Evolutionary conservation across 192 early-diverging fungal genomes (phyloP).

Genomic region (Pilobolus umbonatus): DNA sequence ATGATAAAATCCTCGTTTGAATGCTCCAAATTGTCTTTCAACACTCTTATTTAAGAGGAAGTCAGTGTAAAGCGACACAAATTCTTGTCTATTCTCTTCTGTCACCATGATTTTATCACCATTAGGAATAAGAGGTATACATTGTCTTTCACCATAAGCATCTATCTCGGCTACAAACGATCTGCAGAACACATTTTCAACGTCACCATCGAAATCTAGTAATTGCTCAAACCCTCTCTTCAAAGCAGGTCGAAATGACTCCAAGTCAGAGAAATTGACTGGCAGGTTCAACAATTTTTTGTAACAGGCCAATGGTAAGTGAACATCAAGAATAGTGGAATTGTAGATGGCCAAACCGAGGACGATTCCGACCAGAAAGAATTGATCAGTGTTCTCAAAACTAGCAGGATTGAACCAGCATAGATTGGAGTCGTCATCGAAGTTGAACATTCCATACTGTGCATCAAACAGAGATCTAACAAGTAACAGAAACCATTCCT

Average conservation of each 20-base stretch:
- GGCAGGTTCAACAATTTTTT: constrained; percentile 82
- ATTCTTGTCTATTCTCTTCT: constrained; percentile 63
- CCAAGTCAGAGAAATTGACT: constrained; percentile 75
- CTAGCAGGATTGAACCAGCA: constrained; percentile 79
- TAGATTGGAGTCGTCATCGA: constrained; percentile 57
- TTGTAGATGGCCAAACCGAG: constrained; percentile 94
- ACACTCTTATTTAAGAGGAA: constrained; percentile 77
- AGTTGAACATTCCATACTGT: constrained; percentile 80
- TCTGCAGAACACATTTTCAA: constrained; percentile 79
- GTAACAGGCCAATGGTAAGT: constrained; percentile 73
- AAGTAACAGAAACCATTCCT: constrained; percentile 96
- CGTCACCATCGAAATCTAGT: constrained; percentile 76
- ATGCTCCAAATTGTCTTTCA: constrained; percentile 73
- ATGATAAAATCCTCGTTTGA: constrained; percentile 81
- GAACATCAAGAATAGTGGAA: constrained; percentile 87
- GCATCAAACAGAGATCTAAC: constrained; percentile 91
- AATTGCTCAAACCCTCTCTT: constrained; percentile 80
- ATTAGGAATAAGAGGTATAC: constrained; percentile 60
- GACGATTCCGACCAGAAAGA: constrained; percentile 85
- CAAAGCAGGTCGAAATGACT: constrained; percentile 66
- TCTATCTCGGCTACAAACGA: constrained; percentile 76
- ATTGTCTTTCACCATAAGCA: constrained; percentile 59
- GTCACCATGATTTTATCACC: constrained; percentile 61
- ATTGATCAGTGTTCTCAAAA: constrained; percentile 76
- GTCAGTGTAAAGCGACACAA: constrained; percentile 78